A percentile compares a stretch with the other conserved stretches of the same genome.
phyloP scores from a whole-genome alignment of 306 rosid species.

The Styphnolobium japonicum region DNA sequence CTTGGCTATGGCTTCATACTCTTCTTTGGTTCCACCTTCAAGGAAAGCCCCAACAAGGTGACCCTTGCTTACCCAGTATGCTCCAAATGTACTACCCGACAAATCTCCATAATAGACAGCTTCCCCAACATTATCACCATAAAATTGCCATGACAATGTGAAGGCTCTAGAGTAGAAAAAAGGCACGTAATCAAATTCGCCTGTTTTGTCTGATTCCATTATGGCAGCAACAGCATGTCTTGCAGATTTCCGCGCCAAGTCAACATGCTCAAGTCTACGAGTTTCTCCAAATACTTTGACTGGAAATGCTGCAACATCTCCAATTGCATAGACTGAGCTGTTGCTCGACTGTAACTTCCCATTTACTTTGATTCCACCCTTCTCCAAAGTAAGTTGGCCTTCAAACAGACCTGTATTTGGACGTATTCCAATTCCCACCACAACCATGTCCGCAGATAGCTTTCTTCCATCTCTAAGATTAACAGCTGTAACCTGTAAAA shows the following conservation, averaged over 20 bases:
- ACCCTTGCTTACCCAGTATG: conserved; percentile 84
- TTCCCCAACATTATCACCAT: conserved; percentile 82
- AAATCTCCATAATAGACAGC: conserved; percentile 81
- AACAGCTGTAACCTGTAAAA: conserved; percentile 76
- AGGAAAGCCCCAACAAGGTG: conserved; percentile 80
- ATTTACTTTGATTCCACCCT: conserved; percentile 98
- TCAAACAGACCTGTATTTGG: conserved; percentile 95
- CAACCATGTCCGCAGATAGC: conserved; percentile 80
- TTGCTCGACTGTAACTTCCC: conserved; percentile 89
- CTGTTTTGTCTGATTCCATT: conserved; percentile 63
- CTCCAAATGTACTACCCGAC: conserved; percentile 77
- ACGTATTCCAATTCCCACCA: conserved; percentile 96
- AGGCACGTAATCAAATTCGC: conserved; percentile 85
- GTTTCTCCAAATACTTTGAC: conserved; percentile 85
- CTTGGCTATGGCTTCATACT: conserved; percentile 67
- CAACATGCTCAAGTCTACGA: conserved; percentile 95
- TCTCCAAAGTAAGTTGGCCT: conserved; percentile 95
- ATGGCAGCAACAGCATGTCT: conserved; percentile 72
- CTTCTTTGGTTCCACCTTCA: conserved; percentile 80
- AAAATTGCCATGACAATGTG: conserved; percentile 96
- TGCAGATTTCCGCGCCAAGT: conserved; percentile 87
- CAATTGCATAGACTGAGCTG: conserved; percentile 82
- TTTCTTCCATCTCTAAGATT: conserved; percentile 77
- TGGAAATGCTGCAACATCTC: conserved; percentile 97
- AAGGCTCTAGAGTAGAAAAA: conserved; percentile 95